phyloP scores from a whole-genome alignment of 2,329 filamentous ascomycete species.

The Elsinoe perseae region DNA sequence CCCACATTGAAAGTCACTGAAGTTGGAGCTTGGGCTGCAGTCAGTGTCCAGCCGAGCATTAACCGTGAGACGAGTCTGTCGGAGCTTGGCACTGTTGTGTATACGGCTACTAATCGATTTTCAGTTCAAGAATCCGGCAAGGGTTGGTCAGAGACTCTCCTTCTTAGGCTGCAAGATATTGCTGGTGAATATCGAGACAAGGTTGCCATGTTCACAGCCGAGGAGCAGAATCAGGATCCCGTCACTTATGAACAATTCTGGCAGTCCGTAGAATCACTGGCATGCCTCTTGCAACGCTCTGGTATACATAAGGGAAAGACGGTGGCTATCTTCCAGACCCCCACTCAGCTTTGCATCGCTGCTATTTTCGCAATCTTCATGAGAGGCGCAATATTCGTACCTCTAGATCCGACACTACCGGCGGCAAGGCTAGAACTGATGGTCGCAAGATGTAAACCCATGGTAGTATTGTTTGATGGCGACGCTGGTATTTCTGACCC shows the following conservation, averaged over 20 bases:
- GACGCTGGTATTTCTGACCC: neutral
- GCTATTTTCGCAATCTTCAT: neutral
- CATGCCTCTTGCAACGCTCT: neutral
- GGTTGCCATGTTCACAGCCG: neutral
- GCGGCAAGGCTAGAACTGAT: neutral
- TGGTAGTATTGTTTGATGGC: neutral
- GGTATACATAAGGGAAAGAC: neutral
- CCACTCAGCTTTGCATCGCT: neutral
- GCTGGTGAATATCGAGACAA: neutral
- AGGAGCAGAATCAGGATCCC: neutral
- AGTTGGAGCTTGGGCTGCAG: neutral
- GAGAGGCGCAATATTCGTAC: neutral
- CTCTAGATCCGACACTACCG: neutral
- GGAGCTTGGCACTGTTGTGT: neutral
- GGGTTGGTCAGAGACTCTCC: neutral
- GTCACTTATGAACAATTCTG: neutral
- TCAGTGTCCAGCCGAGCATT: neutral
- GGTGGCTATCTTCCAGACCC: neutral
- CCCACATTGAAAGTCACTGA: neutral
- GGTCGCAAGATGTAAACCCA: neutral
- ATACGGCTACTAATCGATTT: neutral
- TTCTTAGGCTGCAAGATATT: neutral
- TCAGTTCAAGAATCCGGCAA: neutral
- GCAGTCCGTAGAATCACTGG: neutral
- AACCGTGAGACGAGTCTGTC: neutral